These are phyloP conservation scores for Eutrema yunnanense DNA, from an alignment of 345 rosid species.

Conservation along the genomic window DNA sequence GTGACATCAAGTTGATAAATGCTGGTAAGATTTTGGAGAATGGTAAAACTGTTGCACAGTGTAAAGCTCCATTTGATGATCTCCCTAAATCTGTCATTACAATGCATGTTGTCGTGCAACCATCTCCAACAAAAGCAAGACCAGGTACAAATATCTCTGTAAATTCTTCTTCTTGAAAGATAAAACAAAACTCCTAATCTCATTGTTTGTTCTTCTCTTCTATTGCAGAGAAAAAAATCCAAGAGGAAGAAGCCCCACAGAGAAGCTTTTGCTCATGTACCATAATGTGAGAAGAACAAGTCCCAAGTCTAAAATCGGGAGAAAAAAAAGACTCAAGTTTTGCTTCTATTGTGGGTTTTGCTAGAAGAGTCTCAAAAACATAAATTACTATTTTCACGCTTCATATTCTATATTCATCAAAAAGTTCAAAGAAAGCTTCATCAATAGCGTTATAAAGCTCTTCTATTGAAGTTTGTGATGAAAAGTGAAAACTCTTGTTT, in stretches of 20 bases:
- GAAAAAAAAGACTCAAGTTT: constrained; percentile 1
- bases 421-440: constrained; percentile 11
- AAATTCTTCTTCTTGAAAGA: background rate
- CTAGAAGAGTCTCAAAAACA: background rate
- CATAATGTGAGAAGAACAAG: constrained; percentile 43
- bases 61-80: constrained; percentile 73
- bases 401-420: background rate
- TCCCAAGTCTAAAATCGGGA: background rate
- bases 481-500: background rate
- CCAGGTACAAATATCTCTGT: constrained; percentile 4
- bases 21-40: constrained; percentile 89
- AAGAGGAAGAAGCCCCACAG: constrained; percentile 54
- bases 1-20: constrained; percentile 80
- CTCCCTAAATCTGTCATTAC: constrained; percentile 65
- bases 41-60: constrained; percentile 79
- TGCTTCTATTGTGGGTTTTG: constrained; percentile 1
- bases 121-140: constrained; percentile 62
- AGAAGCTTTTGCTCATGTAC: constrained; percentile 60
- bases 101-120: constrained; percentile 97
- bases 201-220: background rate
- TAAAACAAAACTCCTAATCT: background rate
- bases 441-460: background rate
- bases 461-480: constrained; percentile 8
- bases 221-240: constrained; percentile 69
- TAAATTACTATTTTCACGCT: background rate